Evolutionary conservation across 163 green algal genomes (phyloP).

Genomic region (Coccomyxa subellipsoidea): DNA sequence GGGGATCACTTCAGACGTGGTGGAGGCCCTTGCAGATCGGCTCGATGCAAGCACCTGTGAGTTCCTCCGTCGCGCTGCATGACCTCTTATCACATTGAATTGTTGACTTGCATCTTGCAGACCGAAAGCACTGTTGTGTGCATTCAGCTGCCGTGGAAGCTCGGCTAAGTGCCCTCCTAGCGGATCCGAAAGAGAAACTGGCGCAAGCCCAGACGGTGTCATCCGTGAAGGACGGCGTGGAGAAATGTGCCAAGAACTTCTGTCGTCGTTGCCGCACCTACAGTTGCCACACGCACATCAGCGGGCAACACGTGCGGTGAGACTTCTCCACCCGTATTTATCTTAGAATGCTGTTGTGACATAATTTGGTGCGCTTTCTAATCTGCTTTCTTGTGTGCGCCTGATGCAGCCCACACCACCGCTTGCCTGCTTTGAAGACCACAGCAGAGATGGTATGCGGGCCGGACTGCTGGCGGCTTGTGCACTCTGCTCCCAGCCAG

Average conservation of each 20-base stretch:
- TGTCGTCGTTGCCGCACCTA: conserved; percentile 69
- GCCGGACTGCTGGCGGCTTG: not conserved
- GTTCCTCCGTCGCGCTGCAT: not conserved
- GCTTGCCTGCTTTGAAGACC: not conserved
- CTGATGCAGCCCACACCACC: not conserved
- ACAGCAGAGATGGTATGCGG: not conserved
- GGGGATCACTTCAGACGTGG: not conserved
- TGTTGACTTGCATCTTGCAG: too few relatives aligned
- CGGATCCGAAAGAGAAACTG: not conserved
- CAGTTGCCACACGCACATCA: conserved; percentile 58
- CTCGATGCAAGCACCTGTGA: not conserved
- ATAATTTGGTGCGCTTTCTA: too few relatives aligned
- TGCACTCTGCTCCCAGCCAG: not conserved
- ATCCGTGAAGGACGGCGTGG: not conserved
- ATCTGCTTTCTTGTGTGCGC: not conserved
- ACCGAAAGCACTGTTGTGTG: not conserved
- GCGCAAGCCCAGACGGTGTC: conserved; percentile 7
- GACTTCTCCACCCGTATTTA: too few relatives aligned
- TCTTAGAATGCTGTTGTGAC: too few relatives aligned
- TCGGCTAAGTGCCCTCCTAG: not conserved
- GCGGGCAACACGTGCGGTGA: conserved; percentile 25
- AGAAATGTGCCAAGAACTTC: conserved; percentile 29
- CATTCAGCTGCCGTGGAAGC: not conserved
- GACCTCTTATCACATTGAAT: not conserved
- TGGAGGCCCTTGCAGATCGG: not conserved